Base-by-base conservation (phyloP, 805 yeast species). In the Candida broadrunensis region DNA sequence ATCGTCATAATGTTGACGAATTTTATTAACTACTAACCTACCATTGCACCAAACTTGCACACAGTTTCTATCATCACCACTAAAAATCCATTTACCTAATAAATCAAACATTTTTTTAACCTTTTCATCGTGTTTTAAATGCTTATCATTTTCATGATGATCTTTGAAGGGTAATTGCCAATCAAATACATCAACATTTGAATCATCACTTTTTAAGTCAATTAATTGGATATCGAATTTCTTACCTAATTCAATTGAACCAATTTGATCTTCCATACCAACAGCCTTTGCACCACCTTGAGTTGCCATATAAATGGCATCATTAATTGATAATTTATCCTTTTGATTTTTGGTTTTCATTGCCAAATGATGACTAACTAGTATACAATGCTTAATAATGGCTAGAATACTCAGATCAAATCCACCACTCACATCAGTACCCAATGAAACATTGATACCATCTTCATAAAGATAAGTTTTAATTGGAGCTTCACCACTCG, bases 41-140 rank as follows among this genome's bases (percentile, higher is more conserved):
- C 98, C 98, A 54, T 81, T 79, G 31, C 90, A 90, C 85, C 87
- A 93, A 13, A 91, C 97, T 39, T 72, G 72, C 5, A 66, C 55
- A 25, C 91, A 81, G 58, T 93, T 93, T 55, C 98, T 75, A 60
- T 93, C 97, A 63, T 93, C 99, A 15, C 98, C 98, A 43, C 80
- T 77, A 60, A 88, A 93, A 7, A 91, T 67, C 99, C 99, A 93
- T 60, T 88, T 89, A 45, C 86, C 86, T 3, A 89, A 59, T 39
- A 87, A 54, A 54, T 84, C 78, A 21, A 67, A 67, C 57, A 81
- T 14, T 51, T 49, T 45, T 26, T 47, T 3, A 4, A 29, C n/a
- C 31, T 38, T 36, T 24, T n/a, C 35, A 15, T 33, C 43, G 5
- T 29, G 7, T 15, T 14, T 14, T 5, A 4, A 18, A 29, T 29